These are phyloP conservation scores for Gossypium laxum DNA, from an alignment of 441 rosid genomes.

Conservation along the genomic window DNA sequence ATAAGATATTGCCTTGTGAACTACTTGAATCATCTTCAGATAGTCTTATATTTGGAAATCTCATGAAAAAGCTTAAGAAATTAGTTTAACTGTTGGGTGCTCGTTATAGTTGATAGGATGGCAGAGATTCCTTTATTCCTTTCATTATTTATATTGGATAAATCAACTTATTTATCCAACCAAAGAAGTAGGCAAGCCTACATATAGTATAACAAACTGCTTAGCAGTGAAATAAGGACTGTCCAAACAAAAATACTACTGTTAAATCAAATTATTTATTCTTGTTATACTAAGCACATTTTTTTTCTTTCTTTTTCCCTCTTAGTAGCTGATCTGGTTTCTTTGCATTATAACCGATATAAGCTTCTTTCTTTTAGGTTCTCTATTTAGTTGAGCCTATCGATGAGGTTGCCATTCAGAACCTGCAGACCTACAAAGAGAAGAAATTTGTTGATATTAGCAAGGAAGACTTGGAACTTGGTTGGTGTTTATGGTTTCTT, in stretches of 20 bases:
- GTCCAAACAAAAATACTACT: background rate
- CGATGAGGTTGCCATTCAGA: constrained; percentile 92
- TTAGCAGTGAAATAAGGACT: background rate
- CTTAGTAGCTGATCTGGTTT: background rate
- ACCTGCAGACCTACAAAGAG: constrained; percentile 87
- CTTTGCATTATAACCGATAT: constrained; percentile 11
- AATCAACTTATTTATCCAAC: background rate
- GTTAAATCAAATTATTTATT: background rate
- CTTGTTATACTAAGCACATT: background rate
- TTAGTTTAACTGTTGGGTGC: background rate
- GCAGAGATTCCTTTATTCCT: background rate
- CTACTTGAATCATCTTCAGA: background rate
- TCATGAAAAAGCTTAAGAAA: background rate
- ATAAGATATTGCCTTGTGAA: background rate
- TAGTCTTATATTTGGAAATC: background rate
- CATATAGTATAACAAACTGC: background rate
- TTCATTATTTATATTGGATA: background rate
- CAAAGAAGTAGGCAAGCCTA: background rate
- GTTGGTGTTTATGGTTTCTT: constrained; percentile 30
- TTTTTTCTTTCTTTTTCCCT: background rate
- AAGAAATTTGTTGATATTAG: constrained; percentile 95
- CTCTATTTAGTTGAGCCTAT: constrained; percentile 85
- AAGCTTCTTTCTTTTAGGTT: constrained; percentile 39
- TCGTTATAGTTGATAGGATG: background rate
- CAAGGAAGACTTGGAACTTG: constrained; percentile 92